Evolutionary conservation across 169 alveolate genomes (phyloP).

Genomic region (Plasmodium gallinaceum): DNA sequence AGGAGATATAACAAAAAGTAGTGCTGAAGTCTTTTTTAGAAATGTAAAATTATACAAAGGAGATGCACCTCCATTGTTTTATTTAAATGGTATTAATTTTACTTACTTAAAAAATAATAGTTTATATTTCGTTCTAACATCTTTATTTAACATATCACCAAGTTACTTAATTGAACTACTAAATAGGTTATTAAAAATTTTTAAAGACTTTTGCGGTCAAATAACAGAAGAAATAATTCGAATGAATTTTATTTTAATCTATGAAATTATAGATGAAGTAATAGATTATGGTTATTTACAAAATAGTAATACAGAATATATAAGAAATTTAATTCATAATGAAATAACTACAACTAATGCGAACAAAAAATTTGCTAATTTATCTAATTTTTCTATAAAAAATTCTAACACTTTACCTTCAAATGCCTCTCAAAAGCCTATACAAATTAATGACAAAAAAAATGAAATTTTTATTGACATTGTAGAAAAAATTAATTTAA

Average conservation of each 20-base stretch:
- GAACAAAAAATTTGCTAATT: conserved; percentile 14
- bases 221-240: conserved; percentile 97
- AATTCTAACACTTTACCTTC: conserved; percentile 85
- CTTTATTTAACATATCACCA: conserved; percentile 94
- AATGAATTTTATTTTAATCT: conserved; percentile 95
- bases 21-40: conserved; percentile 94
- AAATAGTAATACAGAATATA: conserved; percentile 93
- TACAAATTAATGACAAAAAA: conserved; percentile 62
- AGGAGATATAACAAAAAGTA: conserved; percentile 90
- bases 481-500: conserved; percentile 84
- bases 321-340: conserved; percentile 88
- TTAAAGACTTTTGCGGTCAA: conserved; percentile 97
- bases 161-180: conserved; percentile 92
- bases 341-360: conserved; percentile 16
- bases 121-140: conserved; percentile 93
- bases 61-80: conserved; percentile 85
- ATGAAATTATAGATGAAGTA: conserved; percentile 97
- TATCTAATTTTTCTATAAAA: conserved; percentile 31
- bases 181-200: conserved; percentile 89
- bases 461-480: conserved; percentile 83
- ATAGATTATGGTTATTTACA: conserved; percentile 97
- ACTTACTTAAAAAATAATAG: conserved; percentile 89
- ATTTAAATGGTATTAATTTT: conserved; percentile 92
- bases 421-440: conserved; percentile 88
- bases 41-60: conserved; percentile 90